Base-by-base conservation (phyloP, 2,329 filamentous ascomycete genomes). In the Mariannaea elegans region DNA sequence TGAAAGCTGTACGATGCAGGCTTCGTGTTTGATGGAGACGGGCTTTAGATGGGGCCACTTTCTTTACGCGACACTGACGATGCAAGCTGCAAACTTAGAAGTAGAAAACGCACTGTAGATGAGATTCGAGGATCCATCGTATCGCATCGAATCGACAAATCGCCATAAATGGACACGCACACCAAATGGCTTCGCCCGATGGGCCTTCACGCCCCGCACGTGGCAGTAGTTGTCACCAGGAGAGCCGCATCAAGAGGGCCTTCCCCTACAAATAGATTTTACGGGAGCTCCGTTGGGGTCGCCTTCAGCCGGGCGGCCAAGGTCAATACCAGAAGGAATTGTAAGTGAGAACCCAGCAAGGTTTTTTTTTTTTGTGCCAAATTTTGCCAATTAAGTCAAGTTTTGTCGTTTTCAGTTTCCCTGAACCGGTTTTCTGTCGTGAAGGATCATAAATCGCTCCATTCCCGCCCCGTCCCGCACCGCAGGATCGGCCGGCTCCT, bases 281-380 rank as follows among this genome's bases (percentile, higher is more conserved):
- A 21, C 42, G 42, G 24, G 23, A 29, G 34, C 34, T 38, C 34
- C 10, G 7, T 16, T 14, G 9, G 8, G n/a, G 7, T 7, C 42
- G 53, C 62, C 59, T 59, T 67, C 63, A 61, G 45, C 47, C 39
- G 16, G 36, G 51, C 42, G 59, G 52, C 21, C 41, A 58, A 42
- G 29, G 51, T 21, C 52, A 50, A 32, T 39, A 19, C 32, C 18
- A 16, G 36, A 27, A 4, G 14, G 6, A 45, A 31, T n/a, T n/a
- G n/a, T n/a, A n/a, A n/a, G n/a, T n/a, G 38, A 56, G 29, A 48
- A 23, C 46, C 6, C 18, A 32, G 44, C 39, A 31, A n/a, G n/a
- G n/a, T n/a, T n/a, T n/a, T n/a, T n/a, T n/a, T n/a, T n/a, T n/a
- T n/a, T n/a, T n/a, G n/a, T n/a, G 24, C 24, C 24, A 27, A 27